These are phyloP conservation scores for Friedmanniomyces endolithicus DNA, from an alignment of 495 filamentous ascomycete genomes.

Conservation along the genomic window DNA sequence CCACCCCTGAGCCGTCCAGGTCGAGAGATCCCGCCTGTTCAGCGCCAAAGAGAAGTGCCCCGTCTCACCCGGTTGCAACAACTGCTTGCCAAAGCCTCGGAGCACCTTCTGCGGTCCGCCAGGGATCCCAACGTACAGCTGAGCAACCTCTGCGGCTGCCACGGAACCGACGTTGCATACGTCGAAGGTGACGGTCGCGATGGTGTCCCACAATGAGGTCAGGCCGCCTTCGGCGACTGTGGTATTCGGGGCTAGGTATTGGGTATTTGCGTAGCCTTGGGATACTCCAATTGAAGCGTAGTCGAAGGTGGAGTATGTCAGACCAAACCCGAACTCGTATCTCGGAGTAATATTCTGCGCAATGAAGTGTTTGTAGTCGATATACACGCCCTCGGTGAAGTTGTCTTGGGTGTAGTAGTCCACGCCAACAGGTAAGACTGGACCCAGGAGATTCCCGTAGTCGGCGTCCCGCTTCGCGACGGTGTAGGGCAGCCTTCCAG, in stretches of 20 bases:
- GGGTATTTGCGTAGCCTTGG: background rate
- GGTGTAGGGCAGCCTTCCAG: constrained; percentile 20
- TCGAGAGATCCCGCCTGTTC: constrained; percentile 15
- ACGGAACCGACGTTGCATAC: constrained; percentile 11
- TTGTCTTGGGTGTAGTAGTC: constrained; percentile 8
- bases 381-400: constrained; percentile 25
- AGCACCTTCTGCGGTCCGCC: constrained; percentile 10
- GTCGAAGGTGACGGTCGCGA: constrained; percentile 7
- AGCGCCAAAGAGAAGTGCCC: constrained; percentile 4
- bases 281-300: constrained; percentile 12
- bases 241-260: background rate
- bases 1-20: constrained; percentile 14
- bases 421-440: background rate
- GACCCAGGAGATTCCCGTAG: constrained; percentile 14
- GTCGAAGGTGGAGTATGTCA: constrained; percentile 18
- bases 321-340: constrained; percentile 23
- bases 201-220: constrained; percentile 11
- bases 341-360: constrained; percentile 20
- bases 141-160: constrained; percentile 12
- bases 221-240: constrained; percentile 43
- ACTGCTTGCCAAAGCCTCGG: constrained; percentile 15
- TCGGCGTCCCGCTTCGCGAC: constrained; percentile 17
- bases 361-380: constrained; percentile 26
- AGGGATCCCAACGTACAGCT: constrained; percentile 17
- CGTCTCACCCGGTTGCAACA: constrained; percentile 9